Base-by-base conservation (phyloP, 352 stramenopile genomes). In the Phytophthora cryptogea region DNA sequence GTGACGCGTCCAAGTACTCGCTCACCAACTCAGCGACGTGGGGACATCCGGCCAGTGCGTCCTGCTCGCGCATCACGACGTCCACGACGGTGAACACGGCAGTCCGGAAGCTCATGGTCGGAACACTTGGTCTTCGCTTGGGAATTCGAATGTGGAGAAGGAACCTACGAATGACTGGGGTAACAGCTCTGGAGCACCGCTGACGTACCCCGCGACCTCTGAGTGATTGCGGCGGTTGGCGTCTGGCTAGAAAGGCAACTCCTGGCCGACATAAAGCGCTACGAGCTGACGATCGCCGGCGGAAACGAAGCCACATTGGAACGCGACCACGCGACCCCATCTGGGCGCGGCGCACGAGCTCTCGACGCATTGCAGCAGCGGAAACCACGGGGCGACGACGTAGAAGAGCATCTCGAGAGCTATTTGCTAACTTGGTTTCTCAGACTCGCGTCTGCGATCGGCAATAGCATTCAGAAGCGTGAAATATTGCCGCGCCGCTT, bases 1-100 rank as follows among this genome's bases (percentile, higher is more conserved):
- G 48, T 45, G 83, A 92, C 23, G 43, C 44, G 65, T 92, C 83
- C 50, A 92, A 67, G 26, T 80, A 78, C 23, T 68, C 71, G 54
- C 68, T 82, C 10, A 89, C 45, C 50, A 78, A 58, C 32, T 70
- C 59, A 9, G 70, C 69, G 35, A 89, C 50, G 37, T 86, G 80
- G 5, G 69, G 54, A 30, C 65, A 80, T 28, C 78, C 70, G 33
- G 72, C 74, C 42, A 92, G 57, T 23, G 58, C 61, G 27, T 92
- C 78, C 30, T 77, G 69, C 16, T 70, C 52, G 27, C 74, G 72
- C 28, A 79, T 35, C 10, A 90, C 65, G 9, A 85, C 61, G 28
- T 70, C 59, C 10, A 84, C 74, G 20, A 68, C 50, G 46, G 59
- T 76, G 31, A 87, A 56, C 4, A 71, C 59, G 14, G 65, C 54